Evolutionary conservation across 2,329 filamentous ascomycete genomes (phyloP).

Genomic region (Exophiala dermatitidis): DNA sequence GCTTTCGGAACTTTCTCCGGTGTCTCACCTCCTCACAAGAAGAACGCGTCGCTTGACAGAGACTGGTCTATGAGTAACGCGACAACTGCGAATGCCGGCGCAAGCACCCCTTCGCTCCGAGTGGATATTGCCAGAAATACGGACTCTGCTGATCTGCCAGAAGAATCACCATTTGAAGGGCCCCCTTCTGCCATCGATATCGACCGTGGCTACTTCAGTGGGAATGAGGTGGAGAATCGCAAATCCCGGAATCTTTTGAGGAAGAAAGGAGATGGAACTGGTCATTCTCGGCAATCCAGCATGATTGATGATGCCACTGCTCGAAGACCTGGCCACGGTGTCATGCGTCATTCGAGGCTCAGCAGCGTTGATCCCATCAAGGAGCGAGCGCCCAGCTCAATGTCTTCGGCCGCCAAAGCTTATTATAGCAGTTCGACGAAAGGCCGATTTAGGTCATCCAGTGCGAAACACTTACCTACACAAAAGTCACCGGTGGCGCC

Average conservation of each 20-base stretch:
- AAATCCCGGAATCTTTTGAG: conserved; percentile 67
- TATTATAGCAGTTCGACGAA: conserved; percentile 55
- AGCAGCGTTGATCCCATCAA: conserved; percentile 69
- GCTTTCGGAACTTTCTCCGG: not conserved
- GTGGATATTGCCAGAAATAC: conserved; percentile 27
- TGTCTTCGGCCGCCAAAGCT: conserved; percentile 58
- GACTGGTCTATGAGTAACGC: conserved; percentile 49
- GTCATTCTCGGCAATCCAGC: conserved; percentile 64
- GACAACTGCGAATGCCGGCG: conserved; percentile 30
- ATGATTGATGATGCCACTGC: conserved; percentile 61
- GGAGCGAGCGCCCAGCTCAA: conserved; percentile 44
- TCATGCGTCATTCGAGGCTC: conserved; percentile 68
- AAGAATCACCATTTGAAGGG: conserved; percentile 30
- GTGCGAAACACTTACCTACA: conserved; percentile 47
- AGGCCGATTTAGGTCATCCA: conserved; percentile 53
- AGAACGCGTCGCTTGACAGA: conserved; percentile 53
- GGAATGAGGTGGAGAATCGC: conserved; percentile 70
- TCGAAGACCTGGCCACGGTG: conserved; percentile 57
- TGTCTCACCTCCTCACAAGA: conserved; percentile 41
- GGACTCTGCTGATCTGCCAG: conserved; percentile 6
- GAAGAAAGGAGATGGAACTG: conserved; percentile 51
- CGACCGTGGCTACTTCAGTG: conserved; percentile 90
- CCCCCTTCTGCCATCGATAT: conserved; percentile 48
- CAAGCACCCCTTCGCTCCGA: conserved; percentile 21
- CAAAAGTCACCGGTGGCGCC: conserved; percentile 35